Evolutionary conservation across 2,329 filamentous ascomycete species (phyloP), one percentile per base, ranked within the genome.

Genomic region (Beauveria caledonica): DNA sequence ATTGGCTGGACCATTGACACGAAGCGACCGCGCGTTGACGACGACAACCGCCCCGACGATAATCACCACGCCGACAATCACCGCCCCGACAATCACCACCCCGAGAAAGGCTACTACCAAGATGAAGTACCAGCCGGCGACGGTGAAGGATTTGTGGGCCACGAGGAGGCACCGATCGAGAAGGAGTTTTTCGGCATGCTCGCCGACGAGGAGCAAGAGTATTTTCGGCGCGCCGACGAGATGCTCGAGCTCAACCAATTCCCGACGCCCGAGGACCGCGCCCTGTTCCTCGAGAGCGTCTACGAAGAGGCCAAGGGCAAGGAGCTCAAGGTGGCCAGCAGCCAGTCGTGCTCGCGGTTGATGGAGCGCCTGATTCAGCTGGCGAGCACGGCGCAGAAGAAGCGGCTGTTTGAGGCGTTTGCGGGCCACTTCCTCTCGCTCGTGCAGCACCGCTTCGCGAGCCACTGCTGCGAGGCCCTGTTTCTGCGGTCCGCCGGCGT

Each of bases 391-490:
- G 77, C 78, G 19, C 94, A 97, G 75, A 87, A 96, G 73, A 96
- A 96, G 79, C 81, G 81, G 52, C 76, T 99, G 21, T 97, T 97
- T 71, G 83, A 85, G 65, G 90, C 89, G 49, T 97, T 97, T 72
- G 86, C 80, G 21, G 87, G 88, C 39, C 90, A 97, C 74, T 96
- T 97, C 74, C 78, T 93, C 62, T 88, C 92, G 67, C 82, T 99
- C 29, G 86, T 97, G 56, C 92, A 95, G 71, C 94, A 99, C 75
- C 88, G 94, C 19, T 99, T 99, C 69, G 94, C 94, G 5, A 96
- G 92, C 63, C 94, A 99, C 77, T 97, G 93, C 75, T 97, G 92
- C 72, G 94, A 99, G 76, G 90, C 90, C 27, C 81, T 99, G 36
- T 97, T 99, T 72, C 79, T 92, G 53, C 85, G 89, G 64, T 88